Base-by-base conservation (phyloP, 257 asterid genomes). In the Plantago ovata region DNA sequence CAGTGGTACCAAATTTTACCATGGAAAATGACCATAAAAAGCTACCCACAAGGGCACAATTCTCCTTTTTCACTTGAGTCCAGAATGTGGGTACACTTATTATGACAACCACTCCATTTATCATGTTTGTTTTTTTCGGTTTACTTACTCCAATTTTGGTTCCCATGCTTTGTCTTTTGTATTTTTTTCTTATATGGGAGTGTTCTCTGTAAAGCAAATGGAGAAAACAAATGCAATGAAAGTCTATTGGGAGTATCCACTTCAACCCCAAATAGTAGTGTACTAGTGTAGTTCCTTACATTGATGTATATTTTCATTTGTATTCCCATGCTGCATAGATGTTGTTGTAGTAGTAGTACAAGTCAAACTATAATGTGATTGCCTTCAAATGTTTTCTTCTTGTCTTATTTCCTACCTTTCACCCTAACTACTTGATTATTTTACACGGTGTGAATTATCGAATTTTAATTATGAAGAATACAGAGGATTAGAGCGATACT, bases 151-250 rank as follows among this genome's bases (percentile, higher is more conserved):
- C 20, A 46, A 28, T 38, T 50, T 68, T 71, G 60, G 69, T 67
- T 60, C 68, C 21, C 28, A 46, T 33, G 56, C 56, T 21, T 28
- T 38, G 28, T 55, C 55, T 66, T 65, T 65, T 41, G 52, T 16
- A 49, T 39, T 36, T 49, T 66, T 58, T 7, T 23, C 18, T 12
- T 22, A 38, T 57, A 36, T 67, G 56, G 69, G 61, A 59, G 66
- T 63, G 61, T 11, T 56, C 49, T 48, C 51, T 67, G 78, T 62
- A 67, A 28, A 52, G 63, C 65, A 62, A n/a, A 46, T 11, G 51
- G 72, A 68, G 61, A 68, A 53, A 75, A 76, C 81, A 64, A n/a
- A 56, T 66, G 39, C 75, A 56, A 45, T 60, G 7, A 28, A 38
- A 60, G 52, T 16, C 60, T 57, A 57, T 13, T 61, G 56, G 16